Conservation (phyloP, 176 grass and related monocot species). For the Avena eriantha region DNA sequence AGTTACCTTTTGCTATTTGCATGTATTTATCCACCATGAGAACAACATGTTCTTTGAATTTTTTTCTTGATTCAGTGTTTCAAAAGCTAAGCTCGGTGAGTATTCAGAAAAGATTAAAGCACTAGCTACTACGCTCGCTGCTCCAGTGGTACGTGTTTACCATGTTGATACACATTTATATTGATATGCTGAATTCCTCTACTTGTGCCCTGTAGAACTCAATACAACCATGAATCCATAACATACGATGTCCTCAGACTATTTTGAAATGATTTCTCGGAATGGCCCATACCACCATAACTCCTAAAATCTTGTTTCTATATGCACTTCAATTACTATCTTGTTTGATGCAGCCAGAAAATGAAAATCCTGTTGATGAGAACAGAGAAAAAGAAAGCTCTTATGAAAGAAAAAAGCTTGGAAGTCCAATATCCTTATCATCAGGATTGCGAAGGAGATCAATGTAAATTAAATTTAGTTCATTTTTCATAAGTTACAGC, state of each 20-base stretch:
- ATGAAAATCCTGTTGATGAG: conserved; percentile 55
- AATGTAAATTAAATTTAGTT: conserved; percentile 50
- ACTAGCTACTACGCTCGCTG: conserved; percentile 68
- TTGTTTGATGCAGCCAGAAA: conserved; percentile 60
- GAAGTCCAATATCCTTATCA: conserved; percentile 54
- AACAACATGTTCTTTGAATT: conserved; percentile 18
- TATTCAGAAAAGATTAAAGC: conserved; percentile 96
- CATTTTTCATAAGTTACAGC: background rate
- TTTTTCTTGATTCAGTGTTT: conserved; percentile 54
- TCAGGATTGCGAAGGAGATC: conserved; percentile 76
- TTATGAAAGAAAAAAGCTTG: conserved; percentile 49
- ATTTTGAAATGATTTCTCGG: background rate
- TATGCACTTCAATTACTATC: background rate
- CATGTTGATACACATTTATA: background rate
- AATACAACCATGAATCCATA: background rate
- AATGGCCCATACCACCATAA: background rate
- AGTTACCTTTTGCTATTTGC: background rate
- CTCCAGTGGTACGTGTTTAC: conserved; percentile 44
- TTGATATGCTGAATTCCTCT: conserved; percentile 17
- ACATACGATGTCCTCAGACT: background rate
- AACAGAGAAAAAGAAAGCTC: conserved; percentile 55
- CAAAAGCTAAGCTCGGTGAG: conserved; percentile 87
- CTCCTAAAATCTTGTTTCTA: background rate
- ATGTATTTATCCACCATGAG: background rate
- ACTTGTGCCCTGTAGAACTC: background rate